Evolutionary conservation across 208 protist genomes (phyloP), one percentile per base, ranked within the genome.

Genomic region (Acanthamoeba healyi): DNA sequence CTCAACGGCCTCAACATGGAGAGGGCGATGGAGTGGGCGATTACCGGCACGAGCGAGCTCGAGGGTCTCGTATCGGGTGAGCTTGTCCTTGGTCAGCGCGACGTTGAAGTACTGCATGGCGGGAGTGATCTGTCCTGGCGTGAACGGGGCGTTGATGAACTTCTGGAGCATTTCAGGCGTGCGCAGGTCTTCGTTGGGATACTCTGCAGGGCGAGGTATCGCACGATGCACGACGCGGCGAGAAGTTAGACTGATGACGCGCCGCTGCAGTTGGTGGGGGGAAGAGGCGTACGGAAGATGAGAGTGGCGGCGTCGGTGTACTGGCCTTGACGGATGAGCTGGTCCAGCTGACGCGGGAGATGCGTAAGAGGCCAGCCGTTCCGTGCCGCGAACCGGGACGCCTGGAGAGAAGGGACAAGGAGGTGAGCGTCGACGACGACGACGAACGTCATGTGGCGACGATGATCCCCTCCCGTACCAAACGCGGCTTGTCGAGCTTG

Each of bases 91-190:
- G 46, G 99, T 99, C 26, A 99, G 97, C 56, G 99, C 97, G 17
- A 98, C 94, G 97, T 98, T 98, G 97, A 99, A 99, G 97, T 99
- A 99, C 90, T 98, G 98, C 19, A 99, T 98, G 42, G 99, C 98
- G 19, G 99, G 98, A 12, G 98, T 97, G 38, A 97, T 96, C 95
- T 99, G 98, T 29, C 99, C 99, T 26, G 96, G 97, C 79, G 97
- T 46, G 44, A 97, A 95, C 32, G 98, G 97, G 19, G 95, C 92
- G 7, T 95, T 34, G 49, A 72, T 26, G 82, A 90, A 90, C 70
- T 97, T 98, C 90, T 98, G 65, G 77, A 99, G 98, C 44, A 99
- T 99, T 79, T 99, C 97, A 29, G 96, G 96, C 0, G 98, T 99
- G 95, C 99, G 98, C 40, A 99, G 98, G 26, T 98, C 95, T 81